A percentile compares a stretch with the other conserved stretches of the same genome.
These are phyloP conservation scores for Alternaria sp. DNA, from an alignment of 2,329 filamentous ascomycete species.

Conservation along the genomic window DNA sequence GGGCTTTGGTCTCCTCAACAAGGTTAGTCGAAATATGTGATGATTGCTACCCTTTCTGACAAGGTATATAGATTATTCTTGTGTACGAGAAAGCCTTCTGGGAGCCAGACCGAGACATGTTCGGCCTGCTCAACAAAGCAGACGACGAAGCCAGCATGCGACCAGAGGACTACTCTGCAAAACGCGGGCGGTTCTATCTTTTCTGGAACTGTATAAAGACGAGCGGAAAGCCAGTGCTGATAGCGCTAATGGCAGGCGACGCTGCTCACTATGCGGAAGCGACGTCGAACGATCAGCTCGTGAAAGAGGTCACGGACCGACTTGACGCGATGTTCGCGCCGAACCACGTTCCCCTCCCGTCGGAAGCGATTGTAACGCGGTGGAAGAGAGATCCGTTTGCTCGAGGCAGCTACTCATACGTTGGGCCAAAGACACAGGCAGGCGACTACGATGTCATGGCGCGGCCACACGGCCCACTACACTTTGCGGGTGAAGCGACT, in stretches of 20 bases:
- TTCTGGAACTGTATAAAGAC: constrained; percentile 97
- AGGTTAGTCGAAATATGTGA: constrained; percentile 58
- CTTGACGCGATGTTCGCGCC: constrained; percentile 76
- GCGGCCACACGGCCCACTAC: constrained; percentile 80
- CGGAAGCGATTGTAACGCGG: constrained; percentile 87
- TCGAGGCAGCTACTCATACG: constrained; percentile 94
- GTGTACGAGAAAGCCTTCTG: constrained; percentile 92
- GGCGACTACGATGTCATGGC: constrained; percentile 96
- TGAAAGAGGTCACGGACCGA: constrained; percentile 81
- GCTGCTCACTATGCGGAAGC: constrained; percentile 88
- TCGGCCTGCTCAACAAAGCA: constrained; percentile 85
- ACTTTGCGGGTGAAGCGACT: constrained; percentile 96
- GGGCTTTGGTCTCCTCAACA: constrained; percentile 94
- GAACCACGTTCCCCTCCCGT: constrained; percentile 73
- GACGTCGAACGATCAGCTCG: constrained; percentile 75
- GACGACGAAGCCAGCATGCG: constrained; percentile 72
- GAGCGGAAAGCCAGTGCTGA: constrained; percentile 81
- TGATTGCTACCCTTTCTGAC: constrained; percentile 17
- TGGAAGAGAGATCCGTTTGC: constrained; percentile 93
- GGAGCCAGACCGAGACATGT: constrained; percentile 89
- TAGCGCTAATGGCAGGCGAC: constrained; percentile 95
- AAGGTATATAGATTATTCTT: constrained; percentile 68
- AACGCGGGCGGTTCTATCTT: constrained; percentile 91
- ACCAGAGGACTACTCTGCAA: constrained; percentile 79
- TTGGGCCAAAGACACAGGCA: constrained; percentile 79